These are phyloP conservation scores for Mimosa bimucronata DNA, from an alignment of 306 rosid genomes.

Conservation along the genomic window DNA sequence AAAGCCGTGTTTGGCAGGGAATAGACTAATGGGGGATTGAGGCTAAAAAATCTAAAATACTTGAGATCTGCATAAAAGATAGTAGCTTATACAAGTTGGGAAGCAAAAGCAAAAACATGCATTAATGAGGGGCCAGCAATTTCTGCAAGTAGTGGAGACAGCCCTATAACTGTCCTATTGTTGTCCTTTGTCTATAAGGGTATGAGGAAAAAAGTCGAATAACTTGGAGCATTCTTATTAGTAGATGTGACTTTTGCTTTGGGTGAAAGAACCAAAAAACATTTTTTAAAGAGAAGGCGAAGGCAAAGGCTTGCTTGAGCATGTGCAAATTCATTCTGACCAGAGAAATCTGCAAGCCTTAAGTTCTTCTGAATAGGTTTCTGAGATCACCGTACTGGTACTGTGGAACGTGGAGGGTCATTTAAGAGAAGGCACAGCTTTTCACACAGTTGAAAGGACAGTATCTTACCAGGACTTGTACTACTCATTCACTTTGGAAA, in stretches of 20 bases:
- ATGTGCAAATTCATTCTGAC: slow-evolving; percentile 43
- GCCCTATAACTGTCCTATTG: slow-evolving; percentile 38
- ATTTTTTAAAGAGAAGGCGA: background rate
- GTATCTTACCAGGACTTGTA: slow-evolving; percentile 25
- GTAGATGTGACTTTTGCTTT: slow-evolving; percentile 61
- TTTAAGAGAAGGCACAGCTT: slow-evolving; percentile 29
- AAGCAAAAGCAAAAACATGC: slow-evolving; percentile 33
- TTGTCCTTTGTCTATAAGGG: slow-evolving; percentile 24
- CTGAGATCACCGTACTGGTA: background rate
- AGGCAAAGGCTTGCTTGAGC: background rate
- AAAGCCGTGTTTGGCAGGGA: slow-evolving; percentile 48
- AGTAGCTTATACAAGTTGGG: background rate
- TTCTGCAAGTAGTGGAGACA: slow-evolving; percentile 40
- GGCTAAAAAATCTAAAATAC: slow-evolving; percentile 22
- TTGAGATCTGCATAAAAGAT: slow-evolving; percentile 35
- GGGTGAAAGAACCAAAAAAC: slow-evolving; percentile 53
- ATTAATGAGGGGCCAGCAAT: slow-evolving; percentile 44
- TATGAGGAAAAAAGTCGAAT: slow-evolving; percentile 19
- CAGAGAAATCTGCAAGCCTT: slow-evolving; percentile 30
- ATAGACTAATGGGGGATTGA: slow-evolving; percentile 51
- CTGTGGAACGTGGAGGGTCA: slow-evolving; percentile 16
- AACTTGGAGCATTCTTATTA: slow-evolving; percentile 38
- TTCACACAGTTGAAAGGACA: slow-evolving; percentile 28
- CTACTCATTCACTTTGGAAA: slow-evolving; percentile 13
- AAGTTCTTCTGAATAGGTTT: slow-evolving; percentile 31